Base-by-base conservation (phyloP, 2,329 filamentous ascomycete species). In the Talaromyces sp. region DNA sequence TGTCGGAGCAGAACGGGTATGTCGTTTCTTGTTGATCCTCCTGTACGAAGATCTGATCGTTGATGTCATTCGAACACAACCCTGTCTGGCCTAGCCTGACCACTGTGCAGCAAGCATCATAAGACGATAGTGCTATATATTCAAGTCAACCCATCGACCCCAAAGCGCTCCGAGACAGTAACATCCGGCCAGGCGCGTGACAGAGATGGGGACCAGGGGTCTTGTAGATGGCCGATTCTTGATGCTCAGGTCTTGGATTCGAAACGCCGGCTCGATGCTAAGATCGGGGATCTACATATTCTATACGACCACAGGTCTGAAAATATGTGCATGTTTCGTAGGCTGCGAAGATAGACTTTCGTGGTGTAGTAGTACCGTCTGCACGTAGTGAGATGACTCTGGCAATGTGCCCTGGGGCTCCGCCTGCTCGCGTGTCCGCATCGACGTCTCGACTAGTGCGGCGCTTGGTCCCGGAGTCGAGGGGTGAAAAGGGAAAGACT, bases 221-320 rank as follows among this genome's bases (percentile, higher is more conserved):
- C 28, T 46, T 12, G 14, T 16, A 23, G 40, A 21, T 58, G 18
- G 12, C 33, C 25, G 12, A 2, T 37, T 58, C 39, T 31, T 16
- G 23, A 44, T 31, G 40, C 11, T 31, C 58, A 52, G 14, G 35
- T 60, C 25, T 54, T 42, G 40, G 57, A 40, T 44, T 3, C 55
- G 59, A 61, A 61, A 61, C 59, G 35, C 23, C 59, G 59, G 59
- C 21, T 55, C 25, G 16, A 54, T 33, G 25, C 59, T 61, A 44
- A 35, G 50, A 54, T 35, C 50, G 50, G 16, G 48, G 48, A 52
- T 52, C 48, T 52, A 11, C 50, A 54, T 5, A 18, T 3, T 21
- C 14, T 6, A 28, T 28, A n/a, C 12, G 6, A 12, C n/a, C 3
- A 6, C 3, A 28, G 6, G 28, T 28, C 23, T 48, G 23, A 14